phyloP scores from a whole-genome alignment of 177 flowering plant species.

The Tripterygium wilfordii region DNA sequence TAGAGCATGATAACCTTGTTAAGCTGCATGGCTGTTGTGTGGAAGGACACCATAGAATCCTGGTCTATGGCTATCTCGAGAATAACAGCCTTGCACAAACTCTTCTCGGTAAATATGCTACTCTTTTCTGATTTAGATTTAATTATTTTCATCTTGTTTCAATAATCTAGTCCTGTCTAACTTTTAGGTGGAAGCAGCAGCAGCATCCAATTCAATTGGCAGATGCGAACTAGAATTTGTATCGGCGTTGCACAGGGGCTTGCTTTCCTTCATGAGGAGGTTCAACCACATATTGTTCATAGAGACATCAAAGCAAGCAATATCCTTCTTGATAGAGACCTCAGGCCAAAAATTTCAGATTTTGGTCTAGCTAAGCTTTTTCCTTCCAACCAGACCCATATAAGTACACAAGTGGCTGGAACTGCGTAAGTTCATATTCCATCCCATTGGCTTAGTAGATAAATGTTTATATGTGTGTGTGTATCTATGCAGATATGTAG shows the following conservation, averaged over 20 bases:
- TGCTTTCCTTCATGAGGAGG: constrained; percentile 59
- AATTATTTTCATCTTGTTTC: background rate
- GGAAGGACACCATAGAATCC: constrained; percentile 45
- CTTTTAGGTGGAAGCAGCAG: constrained; percentile 28
- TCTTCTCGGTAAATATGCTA: constrained; percentile 38
- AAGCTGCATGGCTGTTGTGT: constrained; percentile 58
- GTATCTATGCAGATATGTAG: too few relatives aligned
- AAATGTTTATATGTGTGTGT: too few relatives aligned
- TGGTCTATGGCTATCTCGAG: constrained; percentile 62
- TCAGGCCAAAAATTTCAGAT: constrained; percentile 58
- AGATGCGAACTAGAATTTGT: constrained; percentile 35
- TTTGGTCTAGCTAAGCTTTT: constrained; percentile 72
- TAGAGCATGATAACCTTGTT: constrained; percentile 62
- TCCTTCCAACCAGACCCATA: constrained; percentile 41
- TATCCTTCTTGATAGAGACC: constrained; percentile 52
- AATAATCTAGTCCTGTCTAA: background rate
- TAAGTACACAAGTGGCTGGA: constrained; percentile 67
- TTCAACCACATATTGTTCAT: constrained; percentile 52
- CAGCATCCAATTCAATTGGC: constrained; percentile 42
- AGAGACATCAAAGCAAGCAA: constrained; percentile 74
- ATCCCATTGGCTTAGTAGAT: too few relatives aligned
- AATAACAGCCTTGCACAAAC: constrained; percentile 62
- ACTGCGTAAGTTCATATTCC: constrained; percentile 49
- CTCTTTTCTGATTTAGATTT: background rate
- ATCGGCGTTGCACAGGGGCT: constrained; percentile 61